Evolutionary conservation across 2,329 filamentous ascomycete genomes (phyloP).

Genomic region (Tolypocladium tundrense): DNA sequence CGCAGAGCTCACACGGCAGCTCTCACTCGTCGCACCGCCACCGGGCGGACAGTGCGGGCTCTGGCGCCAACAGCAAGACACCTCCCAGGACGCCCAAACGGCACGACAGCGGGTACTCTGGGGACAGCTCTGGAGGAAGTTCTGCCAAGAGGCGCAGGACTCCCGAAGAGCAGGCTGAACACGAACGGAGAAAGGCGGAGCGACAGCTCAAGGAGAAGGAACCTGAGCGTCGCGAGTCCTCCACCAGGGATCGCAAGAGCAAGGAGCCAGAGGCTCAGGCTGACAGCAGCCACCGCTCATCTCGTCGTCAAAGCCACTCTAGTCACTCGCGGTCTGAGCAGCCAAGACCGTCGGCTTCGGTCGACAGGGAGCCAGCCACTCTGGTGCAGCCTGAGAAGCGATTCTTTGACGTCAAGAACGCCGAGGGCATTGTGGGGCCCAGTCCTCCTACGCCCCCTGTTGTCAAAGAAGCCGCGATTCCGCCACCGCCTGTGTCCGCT

Average conservation of each 20-base stretch:
- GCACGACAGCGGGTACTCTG: conserved; percentile 35
- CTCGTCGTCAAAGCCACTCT: conserved; percentile 31
- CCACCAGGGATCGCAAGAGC: conserved; percentile 12
- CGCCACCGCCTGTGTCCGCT: conserved; percentile 5
- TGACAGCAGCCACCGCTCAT: conserved; percentile 22
- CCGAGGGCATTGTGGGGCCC: conserved; percentile 20
- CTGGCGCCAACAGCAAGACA: conserved; percentile 19
- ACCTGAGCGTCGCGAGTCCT: conserved; percentile 14
- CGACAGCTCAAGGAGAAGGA: conserved; percentile 21
- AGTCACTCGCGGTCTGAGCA: conserved; percentile 19
- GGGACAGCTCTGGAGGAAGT: conserved; percentile 26
- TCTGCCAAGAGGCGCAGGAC: conserved; percentile 27
- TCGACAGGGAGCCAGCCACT: conserved; percentile 10
- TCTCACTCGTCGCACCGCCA: conserved; percentile 21
- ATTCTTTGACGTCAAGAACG: conserved; percentile 31
- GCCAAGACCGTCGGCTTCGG: conserved; percentile 16
- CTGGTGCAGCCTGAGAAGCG: conserved; percentile 21
- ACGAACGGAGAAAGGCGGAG: conserved; percentile 39
- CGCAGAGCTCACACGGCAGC: conserved; percentile 9
- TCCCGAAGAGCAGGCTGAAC: conserved; percentile 37
- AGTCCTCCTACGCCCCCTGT: conserved; percentile 11
- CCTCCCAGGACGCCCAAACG: conserved; percentile 29
- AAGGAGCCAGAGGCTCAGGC: conserved; percentile 24
- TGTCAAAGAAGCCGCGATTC: conserved; percentile 9
- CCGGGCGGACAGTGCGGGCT: conserved; percentile 26